Base-by-base conservation (phyloP, 1,139 yeast genomes). In the Candida gigantensis region DNA sequence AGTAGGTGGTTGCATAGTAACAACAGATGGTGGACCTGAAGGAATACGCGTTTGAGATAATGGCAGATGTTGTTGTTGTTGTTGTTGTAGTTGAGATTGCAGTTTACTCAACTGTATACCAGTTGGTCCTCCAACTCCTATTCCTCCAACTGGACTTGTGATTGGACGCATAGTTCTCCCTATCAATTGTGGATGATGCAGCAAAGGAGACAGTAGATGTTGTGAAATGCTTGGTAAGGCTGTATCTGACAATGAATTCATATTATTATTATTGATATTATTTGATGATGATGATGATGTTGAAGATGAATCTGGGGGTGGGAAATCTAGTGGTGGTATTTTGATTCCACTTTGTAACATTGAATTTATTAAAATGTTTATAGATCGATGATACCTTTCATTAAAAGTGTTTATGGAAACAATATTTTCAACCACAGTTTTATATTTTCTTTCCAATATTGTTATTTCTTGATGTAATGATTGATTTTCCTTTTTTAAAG, bases 241-340 rank as follows among this genome's bases (percentile, higher is more conserved):
- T 19, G 41, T 30, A 13, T 36, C 32, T 2, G 25, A 23, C n/a
- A n/a, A n/a, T n/a, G n/a, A n/a, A n/a, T n/a, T n/a, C n/a, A n/a
- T n/a, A n/a, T n/a, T n/a, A n/a, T n/a, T n/a, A n/a, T n/a, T n/a
- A n/a, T n/a, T n/a, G n/a, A n/a, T n/a, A n/a, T n/a, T n/a, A n/a
- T n/a, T n/a, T n/a, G n/a, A n/a, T n/a, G n/a, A n/a, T n/a, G n/a
- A n/a, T n/a, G n/a, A n/a, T n/a, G n/a, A n/a, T n/a, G n/a, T n/a
- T n/a, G n/a, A 29, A 21, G 55, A 44, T 26, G 60, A 47, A 16
- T 46, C 41, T 1, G 74, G 72, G 41, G 58, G 58, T 3, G 84
- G 84, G 35, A 79, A 59, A 42, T 79, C 83, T 32, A 80, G 58
- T 3, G 74, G 77, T 4, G 90, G 89, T n/a, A 84, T 44, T 42